Conservation (phyloP, 139 green algal genomes). For the Asterochloris sp. region DNA sequence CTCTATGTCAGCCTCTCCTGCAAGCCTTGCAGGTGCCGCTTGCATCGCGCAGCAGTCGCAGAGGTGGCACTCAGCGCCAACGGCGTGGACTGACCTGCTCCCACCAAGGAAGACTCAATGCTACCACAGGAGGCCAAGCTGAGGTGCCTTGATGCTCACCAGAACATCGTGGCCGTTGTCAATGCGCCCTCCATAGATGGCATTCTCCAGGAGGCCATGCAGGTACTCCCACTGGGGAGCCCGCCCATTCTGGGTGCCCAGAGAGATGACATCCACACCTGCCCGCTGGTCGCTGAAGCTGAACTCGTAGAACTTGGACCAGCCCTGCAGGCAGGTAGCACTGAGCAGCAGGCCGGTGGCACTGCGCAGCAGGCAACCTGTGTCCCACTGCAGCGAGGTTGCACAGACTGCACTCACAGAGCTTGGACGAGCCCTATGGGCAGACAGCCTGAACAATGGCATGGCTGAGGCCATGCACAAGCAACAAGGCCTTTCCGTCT, state of each 20-base stretch:
- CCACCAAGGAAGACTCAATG: no score
- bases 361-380: neutral
- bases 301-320: slow-evolving; percentile 87
- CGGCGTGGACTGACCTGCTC: no score
- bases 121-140: no score
- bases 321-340: slow-evolving; percentile 44
- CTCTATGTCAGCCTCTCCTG: no score
- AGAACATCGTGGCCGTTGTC: slow-evolving; percentile 62
- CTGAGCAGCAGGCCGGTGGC: neutral
- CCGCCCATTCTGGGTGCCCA: slow-evolving; percentile 16
- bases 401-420: no score
- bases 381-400: neutral
- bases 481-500: no score
- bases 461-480: no score
- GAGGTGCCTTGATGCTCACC: slow-evolving; percentile 18
- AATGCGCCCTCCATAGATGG: slow-evolving; percentile 78
- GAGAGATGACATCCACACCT: slow-evolving; percentile 58
- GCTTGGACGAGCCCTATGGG: no score
- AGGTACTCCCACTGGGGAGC: slow-evolving; percentile 62
- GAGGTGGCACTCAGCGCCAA: no score
- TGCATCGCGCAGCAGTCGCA: no score
- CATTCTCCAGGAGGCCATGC: slow-evolving; percentile 68
- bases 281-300: slow-evolving; percentile 66
- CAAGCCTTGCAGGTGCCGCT: no score
- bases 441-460: no score